Evolutionary conservation across 768 basidiomycete species (phyloP).

Genomic region (Calvatia gigantea): DNA sequence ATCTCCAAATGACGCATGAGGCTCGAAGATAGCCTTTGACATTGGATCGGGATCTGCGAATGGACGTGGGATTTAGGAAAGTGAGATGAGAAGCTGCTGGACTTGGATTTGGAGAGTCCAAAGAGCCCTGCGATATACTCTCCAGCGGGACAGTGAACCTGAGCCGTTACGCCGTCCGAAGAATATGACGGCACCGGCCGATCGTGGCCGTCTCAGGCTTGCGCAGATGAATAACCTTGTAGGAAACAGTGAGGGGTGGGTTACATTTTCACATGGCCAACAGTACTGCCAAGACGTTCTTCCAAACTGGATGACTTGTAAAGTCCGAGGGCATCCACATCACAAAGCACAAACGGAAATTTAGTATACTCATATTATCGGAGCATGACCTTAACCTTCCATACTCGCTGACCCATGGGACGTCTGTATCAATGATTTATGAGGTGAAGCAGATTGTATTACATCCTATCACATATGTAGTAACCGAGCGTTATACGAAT

Average conservation of each 20-base stretch:
- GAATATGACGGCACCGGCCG: not conserved
- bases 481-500: not conserved
- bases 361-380: too few species aligned
- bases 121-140: not conserved
- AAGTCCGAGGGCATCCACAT: slow-evolving; percentile 3
- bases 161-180: not conserved
- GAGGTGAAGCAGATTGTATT: not conserved
- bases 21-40: not conserved
- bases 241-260: not conserved
- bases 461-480: not conserved
- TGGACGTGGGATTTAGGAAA: not conserved
- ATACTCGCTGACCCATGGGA: too few species aligned
- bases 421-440: not conserved
- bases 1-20: slow-evolving; percentile 3
- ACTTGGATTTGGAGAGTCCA: not conserved
- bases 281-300: not conserved
- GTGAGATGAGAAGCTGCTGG: not conserved
- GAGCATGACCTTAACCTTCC: not conserved
- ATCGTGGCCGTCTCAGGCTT: not conserved
- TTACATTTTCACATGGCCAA: not conserved
- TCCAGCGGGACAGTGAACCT: not conserved
- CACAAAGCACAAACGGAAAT: not conserved
- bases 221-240: not conserved
- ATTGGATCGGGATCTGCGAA: not conserved
- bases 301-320: not conserved